Evolutionary conservation across 768 basidiomycete genomes (phyloP).

Genomic region (Suillus fuscotomentosus): DNA sequence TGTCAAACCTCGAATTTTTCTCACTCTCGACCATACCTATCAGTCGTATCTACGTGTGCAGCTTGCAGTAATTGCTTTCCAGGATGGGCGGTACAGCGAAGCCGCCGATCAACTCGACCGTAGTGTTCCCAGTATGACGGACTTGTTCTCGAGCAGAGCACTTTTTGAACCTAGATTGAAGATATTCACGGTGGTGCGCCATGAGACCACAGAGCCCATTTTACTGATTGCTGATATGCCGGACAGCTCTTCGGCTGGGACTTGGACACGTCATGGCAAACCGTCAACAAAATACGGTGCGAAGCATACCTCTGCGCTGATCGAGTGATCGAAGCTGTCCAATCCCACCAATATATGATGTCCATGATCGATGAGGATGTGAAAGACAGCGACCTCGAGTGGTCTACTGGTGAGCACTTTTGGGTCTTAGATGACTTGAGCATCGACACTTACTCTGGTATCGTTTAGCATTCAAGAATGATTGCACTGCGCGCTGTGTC

Average conservation of each 20-base stretch:
- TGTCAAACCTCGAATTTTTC: neutral
- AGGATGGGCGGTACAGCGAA: neutral
- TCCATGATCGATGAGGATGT: neutral
- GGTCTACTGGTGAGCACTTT: neutral
- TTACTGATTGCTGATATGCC: neutral
- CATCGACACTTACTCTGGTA: neutral
- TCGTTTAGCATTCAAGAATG: neutral
- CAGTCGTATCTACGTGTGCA: neutral
- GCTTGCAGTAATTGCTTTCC: neutral
- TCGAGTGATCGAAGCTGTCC: neutral
- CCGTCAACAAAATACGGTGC: neutral
- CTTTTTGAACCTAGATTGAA: neutral
- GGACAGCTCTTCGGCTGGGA: slow-evolving; percentile 1
- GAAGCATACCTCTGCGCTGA: neutral
- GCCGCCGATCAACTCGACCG: neutral
- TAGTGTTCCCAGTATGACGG: neutral
- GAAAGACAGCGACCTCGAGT: neutral
- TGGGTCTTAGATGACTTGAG: neutral
- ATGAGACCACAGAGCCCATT: neutral
- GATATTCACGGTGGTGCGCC: neutral
- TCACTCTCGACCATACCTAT: neutral
- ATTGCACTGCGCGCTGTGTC: neutral
- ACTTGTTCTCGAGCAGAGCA: neutral
- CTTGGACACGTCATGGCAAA: neutral
- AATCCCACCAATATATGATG: neutral